A percentile compares a stretch with the other conserved stretches of the same genome.
Conservation (phyloP, 179 eudicot genomes). For the Silene vulgaris region DNA sequence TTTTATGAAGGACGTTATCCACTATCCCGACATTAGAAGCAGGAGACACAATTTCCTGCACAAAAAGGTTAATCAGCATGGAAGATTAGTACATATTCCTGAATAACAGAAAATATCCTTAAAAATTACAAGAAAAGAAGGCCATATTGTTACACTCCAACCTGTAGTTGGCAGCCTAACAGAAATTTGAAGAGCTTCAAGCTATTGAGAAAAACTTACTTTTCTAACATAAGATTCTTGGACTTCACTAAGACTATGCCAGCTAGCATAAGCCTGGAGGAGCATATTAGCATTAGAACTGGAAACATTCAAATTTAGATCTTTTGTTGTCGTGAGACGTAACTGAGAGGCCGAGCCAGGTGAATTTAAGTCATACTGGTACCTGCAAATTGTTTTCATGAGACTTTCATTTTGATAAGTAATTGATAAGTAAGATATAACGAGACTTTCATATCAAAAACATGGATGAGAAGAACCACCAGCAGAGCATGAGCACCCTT, state of each 20-base stretch:
- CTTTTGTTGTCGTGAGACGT: slow-evolving; percentile 75
- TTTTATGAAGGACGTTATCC: slow-evolving; percentile 63
- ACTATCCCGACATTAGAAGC: slow-evolving; percentile 37
- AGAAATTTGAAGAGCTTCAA: slow-evolving; percentile 1
- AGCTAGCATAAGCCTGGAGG: slow-evolving; percentile 98
- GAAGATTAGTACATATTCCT: slow-evolving; percentile 5
- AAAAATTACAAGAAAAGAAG: background rate
- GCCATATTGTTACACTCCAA: background rate
- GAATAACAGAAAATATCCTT: background rate
- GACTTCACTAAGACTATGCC: slow-evolving; percentile 71
- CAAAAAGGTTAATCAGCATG: background rate
- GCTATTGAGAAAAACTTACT: slow-evolving; percentile 29
- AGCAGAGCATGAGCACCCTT: background rate
- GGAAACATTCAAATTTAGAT: slow-evolving; percentile 79
- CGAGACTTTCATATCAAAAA: slow-evolving; percentile 15
- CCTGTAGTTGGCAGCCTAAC: background rate
- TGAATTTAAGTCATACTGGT: slow-evolving; percentile 66
- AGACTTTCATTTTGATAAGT: slow-evolving; percentile 6
- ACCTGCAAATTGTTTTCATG: slow-evolving; percentile 43
- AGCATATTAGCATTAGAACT: slow-evolving; percentile 85
- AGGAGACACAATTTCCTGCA: slow-evolving; percentile 68
- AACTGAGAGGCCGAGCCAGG: slow-evolving; percentile 90
- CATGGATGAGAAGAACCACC: background rate
- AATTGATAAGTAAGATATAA: background rate
- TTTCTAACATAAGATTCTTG: slow-evolving; percentile 42